phyloP scores from a whole-genome alignment of 345 rosid species.

The Gossypium longicalyx region DNA sequence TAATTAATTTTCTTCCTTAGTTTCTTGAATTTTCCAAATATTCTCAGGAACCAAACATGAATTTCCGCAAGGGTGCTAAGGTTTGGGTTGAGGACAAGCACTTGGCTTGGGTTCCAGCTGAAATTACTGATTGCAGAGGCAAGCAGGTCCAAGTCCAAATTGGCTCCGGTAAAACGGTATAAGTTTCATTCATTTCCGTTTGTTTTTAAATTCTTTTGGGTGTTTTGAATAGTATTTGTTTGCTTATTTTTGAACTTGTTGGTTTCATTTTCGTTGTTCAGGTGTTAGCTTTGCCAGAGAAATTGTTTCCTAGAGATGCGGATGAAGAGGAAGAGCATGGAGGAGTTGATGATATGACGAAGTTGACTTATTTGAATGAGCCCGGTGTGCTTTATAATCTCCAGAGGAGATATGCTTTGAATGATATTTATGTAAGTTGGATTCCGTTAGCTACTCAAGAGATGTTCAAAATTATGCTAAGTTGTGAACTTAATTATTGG shows the following conservation, averaged over 20 bases:
- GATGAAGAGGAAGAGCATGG: conserved; percentile 85
- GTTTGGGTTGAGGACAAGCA: conserved; percentile 83
- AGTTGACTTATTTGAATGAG: conserved; percentile 90
- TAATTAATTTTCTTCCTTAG: neutral
- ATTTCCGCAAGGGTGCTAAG: conserved; percentile 62
- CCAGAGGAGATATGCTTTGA: conserved; percentile 78
- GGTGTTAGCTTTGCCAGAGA: conserved; percentile 51
- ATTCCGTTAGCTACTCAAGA: neutral
- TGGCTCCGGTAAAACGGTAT: conserved; percentile 59
- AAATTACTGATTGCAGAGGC: conserved; percentile 46
- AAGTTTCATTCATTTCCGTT: neutral
- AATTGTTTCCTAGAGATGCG: conserved; percentile 64
- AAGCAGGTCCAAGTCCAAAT: conserved; percentile 54
- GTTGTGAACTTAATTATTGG: neutral
- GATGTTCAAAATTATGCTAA: conserved; percentile 6
- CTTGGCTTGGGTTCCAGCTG: conserved; percentile 82
- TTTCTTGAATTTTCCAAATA: conserved; percentile 14
- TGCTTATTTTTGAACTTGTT: neutral
- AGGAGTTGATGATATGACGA: conserved; percentile 99
- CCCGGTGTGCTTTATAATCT: conserved; percentile 91
- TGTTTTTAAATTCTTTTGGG: neutral
- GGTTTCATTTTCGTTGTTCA: conserved; percentile 10
- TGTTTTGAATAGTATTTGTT: neutral
- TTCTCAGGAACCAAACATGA: conserved; percentile 40
- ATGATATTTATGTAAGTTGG: conserved; percentile 87